Evolutionary conservation across 208 protist species (phyloP), one percentile per base, ranked within the genome.

Genomic region (Trypanosoma congolense): DNA sequence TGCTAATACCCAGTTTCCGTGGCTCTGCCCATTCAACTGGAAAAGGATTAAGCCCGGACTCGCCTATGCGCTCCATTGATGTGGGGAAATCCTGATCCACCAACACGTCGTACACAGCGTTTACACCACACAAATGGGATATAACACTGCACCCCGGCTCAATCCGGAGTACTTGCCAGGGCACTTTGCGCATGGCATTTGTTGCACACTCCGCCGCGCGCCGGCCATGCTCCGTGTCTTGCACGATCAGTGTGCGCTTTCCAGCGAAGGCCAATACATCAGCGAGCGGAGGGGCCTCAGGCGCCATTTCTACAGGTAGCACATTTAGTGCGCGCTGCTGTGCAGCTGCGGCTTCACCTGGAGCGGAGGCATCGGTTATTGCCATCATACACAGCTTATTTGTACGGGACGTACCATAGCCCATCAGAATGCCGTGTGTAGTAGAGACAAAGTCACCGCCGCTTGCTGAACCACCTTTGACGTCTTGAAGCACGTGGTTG

Each of bases 11-110:
- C 28, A 94, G 69, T 60, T 91, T 91, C 5, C 83, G 73, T 8
- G 81, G 83, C 64, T 94, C 83, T 12, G 81, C 81, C 83, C 87
- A 94, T 36, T 81, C 75, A n/a, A 94, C 83, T 0, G 87, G 83
- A 60, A 94, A 91, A 18, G 87, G 87, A 67, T 94, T 94, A 18
- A 94, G 54, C n/a, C 87, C 87, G 6, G 73, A 62, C 52, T 89
- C 83, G 9, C 79, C 83, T 10, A 94, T 55, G 4, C 79, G 75
- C 47, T 94, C 81, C 69, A 94, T 77, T 22, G 83, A 87, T 10
- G 70, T 60, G 36, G 81, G 80, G 48, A 87, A 94, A 67, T 94
- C 87, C 56, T 87, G 69, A 54, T 94, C 87, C n/a, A 77, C 84
- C n/a, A 94, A 50, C 24, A 94, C 87, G 55, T 94, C 87, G 61